Evolutionary conservation across 192 early-diverging fungal species (phyloP), one percentile per base, ranked within the genome.

Genomic region (Entomortierella chlamydospora): DNA sequence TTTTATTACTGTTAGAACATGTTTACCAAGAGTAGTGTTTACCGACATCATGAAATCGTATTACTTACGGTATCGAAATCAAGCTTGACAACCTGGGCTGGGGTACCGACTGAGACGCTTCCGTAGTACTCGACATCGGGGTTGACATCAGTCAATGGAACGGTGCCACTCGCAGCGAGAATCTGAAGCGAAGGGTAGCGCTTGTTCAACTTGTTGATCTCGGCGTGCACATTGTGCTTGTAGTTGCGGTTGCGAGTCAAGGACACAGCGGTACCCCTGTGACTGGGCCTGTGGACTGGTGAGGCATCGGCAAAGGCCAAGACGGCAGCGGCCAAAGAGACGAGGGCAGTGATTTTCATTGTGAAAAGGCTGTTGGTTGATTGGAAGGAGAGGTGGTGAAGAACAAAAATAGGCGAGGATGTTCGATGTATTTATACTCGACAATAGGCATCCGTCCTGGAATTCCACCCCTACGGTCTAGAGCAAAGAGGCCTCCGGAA

Each of bases 41-140:
- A 37, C 10, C 34, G 34, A 10, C 34, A 37, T n/a, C 34, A 37
- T 37, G 4, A 37, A 37, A n/a, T n/a, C n/a, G 6, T 41, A 41
- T 41, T 9, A 47, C 20, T 47, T 47, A 47, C 45, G 15, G 45
- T 47, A 47, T 47, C 45, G 45, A 47, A 47, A 47, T 47, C 20
- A 20, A 51, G 43, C 57, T 69, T 81, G 55, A 81, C 84, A 30
- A 65, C 69, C 57, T 90, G 88, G 18, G 87, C 84, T 51, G 90
- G 90, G 23, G 90, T 84, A n/a, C 90, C 90, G 33, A 90, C 81
- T 2, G 83, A 73, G 29, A 90, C 87, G 25, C 72, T 80, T 58
- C 84, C 88, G 62, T 92, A 92, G 66, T 92, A 92, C 82, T 92
- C 77, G 39, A 73, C 26, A 43, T 89, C 87, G 70, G 76, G 43